phyloP scores from a whole-genome alignment of 139 green algal species.

The Mychonastes homosphaera region DNA sequence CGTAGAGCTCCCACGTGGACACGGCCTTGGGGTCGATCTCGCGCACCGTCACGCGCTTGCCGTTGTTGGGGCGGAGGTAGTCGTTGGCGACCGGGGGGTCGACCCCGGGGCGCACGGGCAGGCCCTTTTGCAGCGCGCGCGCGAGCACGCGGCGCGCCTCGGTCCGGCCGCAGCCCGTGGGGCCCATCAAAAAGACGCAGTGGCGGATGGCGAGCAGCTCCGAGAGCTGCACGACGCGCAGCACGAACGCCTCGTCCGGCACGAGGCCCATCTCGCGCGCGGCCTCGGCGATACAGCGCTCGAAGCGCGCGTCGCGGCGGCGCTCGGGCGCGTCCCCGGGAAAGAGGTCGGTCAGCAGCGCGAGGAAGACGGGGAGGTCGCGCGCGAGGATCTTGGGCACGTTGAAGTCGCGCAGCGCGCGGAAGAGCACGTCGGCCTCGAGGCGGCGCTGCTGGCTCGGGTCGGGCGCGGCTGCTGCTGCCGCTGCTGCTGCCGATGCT shows the following conservation, averaged over 20 bases:
- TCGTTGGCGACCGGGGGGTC: too few relatives aligned
- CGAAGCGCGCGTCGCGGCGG: constrained; percentile 41
- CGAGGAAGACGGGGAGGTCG: constrained; percentile 81
- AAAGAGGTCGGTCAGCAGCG: constrained; percentile 73
- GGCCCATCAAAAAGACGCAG: constrained; percentile 81
- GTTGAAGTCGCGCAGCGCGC: constrained; percentile 75
- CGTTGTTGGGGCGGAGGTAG: constrained; percentile 80
- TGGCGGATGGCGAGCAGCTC: constrained; percentile 76
- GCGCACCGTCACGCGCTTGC: constrained; percentile 60
- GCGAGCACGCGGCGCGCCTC: constrained; percentile 61
- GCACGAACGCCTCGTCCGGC: constrained; percentile 63
- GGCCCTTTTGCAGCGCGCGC: constrained; percentile 62
- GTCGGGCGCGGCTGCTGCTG: too few relatives aligned
- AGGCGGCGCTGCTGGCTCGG: too few relatives aligned
- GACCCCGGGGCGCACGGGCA: constrained; percentile 44
- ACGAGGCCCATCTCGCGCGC: constrained; percentile 26
- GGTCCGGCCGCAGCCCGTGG: constrained; percentile 56
- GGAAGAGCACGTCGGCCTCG: constrained; percentile 73
- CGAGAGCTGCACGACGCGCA: constrained; percentile 63
- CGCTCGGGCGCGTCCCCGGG: constrained; percentile 61
- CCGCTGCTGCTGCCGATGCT: too few relatives aligned
- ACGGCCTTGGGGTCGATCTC: constrained; percentile 87
- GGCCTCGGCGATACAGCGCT: too few relatives aligned
- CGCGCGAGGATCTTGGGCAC: constrained; percentile 66
- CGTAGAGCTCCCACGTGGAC: constrained; percentile 79